A percentile compares a stretch with the other conserved stretches of the same genome.
phyloP scores from a whole-genome alignment of 176 grass and related monocot species.

The Sorghum bicolor region DNA sequence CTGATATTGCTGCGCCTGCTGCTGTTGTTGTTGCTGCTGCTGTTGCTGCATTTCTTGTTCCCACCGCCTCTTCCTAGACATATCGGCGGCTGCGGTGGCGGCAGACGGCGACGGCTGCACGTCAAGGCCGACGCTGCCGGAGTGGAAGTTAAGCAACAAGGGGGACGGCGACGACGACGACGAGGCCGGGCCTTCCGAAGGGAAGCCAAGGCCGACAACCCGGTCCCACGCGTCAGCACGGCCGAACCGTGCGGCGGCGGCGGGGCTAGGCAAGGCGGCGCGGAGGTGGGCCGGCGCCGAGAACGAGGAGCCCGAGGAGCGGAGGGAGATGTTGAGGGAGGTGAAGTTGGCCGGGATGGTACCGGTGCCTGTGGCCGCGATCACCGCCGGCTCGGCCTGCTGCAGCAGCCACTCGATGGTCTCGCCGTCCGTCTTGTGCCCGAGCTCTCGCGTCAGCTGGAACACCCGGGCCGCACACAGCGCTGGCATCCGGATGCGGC shows the following conservation, averaged over 20 bases:
- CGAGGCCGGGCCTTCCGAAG: constrained; percentile 61
- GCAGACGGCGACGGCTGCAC: constrained; percentile 60
- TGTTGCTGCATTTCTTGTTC: constrained; percentile 76
- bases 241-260: constrained; percentile 31
- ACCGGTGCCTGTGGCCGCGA: constrained; percentile 89
- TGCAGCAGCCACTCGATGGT: constrained; percentile 99
- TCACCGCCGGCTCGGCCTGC: constrained; percentile 94
- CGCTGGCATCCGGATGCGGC: constrained; percentile 96
- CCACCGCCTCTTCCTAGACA: constrained; percentile 69
- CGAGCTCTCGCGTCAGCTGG: constrained; percentile 91
- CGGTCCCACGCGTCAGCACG: constrained; percentile 61
- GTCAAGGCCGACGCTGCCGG: constrained; percentile 68
- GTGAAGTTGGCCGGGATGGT: constrained; percentile 99
- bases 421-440: constrained; percentile 97
- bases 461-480: constrained; percentile 91
- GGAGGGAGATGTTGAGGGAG: constrained; percentile 94
- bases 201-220: constrained; percentile 52
- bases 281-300: constrained; percentile 71
- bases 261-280: constrained; percentile 33
- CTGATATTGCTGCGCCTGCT: constrained; percentile 60
- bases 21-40: constrained; percentile 46
- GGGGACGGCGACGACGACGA: constrained; percentile 64
- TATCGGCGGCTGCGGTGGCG: constrained; percentile 43
- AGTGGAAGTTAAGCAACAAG: constrained; percentile 81
- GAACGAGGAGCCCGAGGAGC: constrained; percentile 81